Percentiles rank a stretch among this genome's conserved stretches.
Evolutionary conservation across 2,329 filamentous ascomycete species (phyloP).

Genomic region (Basipetospora chlamydospora): DNA sequence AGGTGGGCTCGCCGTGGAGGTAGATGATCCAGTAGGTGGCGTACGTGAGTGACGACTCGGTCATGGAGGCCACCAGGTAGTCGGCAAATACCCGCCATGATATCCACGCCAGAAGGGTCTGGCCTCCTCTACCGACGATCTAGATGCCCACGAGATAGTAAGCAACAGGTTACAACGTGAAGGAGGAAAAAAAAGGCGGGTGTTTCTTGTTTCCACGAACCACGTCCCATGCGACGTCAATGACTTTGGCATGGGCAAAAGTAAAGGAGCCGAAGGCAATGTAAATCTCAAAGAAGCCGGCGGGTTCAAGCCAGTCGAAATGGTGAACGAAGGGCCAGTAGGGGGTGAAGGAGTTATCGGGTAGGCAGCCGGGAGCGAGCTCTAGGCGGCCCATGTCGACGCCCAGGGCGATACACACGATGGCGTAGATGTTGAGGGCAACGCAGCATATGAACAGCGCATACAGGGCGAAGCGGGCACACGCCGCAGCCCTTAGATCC

Average conservation of each 20-base stretch:
- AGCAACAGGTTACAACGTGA: background rate
- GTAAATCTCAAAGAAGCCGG: slow-evolving; percentile 7
- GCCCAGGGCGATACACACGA: too few relatives aligned
- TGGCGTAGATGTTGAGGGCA: too few relatives aligned
- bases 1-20: slow-evolving; percentile 10
- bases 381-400: too few relatives aligned
- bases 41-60: slow-evolving; percentile 13
- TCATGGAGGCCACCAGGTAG: slow-evolving; percentile 14
- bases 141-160: slow-evolving; percentile 3
- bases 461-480: too few relatives aligned
- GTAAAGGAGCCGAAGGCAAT: slow-evolving; percentile 10
- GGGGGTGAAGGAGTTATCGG: too few relatives aligned
- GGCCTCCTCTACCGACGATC: slow-evolving; percentile 15
- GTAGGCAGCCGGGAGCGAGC: too few relatives aligned
- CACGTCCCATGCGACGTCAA: slow-evolving; percentile 15
- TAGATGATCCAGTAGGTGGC: slow-evolving; percentile 13
- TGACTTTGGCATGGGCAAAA: slow-evolving; percentile 14
- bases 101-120: slow-evolving; percentile 13
- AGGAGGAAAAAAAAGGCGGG: too few relatives aligned
- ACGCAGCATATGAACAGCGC: too few relatives aligned
- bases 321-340: too few relatives aligned
- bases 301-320: too few relatives aligned
- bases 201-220: slow-evolving; percentile 8
- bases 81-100: slow-evolving; percentile 15
- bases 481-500: background rate